Evolutionary conservation across 768 basidiomycete species (phyloP).

Genomic region (Leccinellum rugosiceps): DNA sequence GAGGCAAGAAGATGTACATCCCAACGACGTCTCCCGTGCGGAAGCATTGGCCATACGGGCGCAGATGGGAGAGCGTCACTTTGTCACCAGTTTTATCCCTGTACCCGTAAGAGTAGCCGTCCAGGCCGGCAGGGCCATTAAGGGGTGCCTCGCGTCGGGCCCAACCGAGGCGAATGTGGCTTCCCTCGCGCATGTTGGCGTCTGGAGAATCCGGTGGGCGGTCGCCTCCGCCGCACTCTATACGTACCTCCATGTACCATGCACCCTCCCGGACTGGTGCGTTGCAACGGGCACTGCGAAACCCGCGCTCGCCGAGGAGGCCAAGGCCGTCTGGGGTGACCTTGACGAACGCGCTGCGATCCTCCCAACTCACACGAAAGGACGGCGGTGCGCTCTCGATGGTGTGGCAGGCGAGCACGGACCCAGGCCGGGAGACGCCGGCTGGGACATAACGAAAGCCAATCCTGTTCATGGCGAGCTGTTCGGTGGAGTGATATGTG

Average conservation of each 20-base stretch:
- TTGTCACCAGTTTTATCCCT: slow-evolving; percentile 94
- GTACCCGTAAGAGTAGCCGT: slow-evolving; percentile 90
- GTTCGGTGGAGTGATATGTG: slow-evolving; percentile 63
- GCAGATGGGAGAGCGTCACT: slow-evolving; percentile 77
- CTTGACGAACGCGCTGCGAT: slow-evolving; percentile 76
- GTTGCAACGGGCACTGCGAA: slow-evolving; percentile 86
- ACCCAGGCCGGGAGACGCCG: slow-evolving; percentile 61
- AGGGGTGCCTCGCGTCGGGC: slow-evolving; percentile 90
- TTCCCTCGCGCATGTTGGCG: slow-evolving; percentile 54
- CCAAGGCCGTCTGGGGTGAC: slow-evolving; percentile 77
- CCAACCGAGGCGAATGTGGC: slow-evolving; percentile 90
- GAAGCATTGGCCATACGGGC: slow-evolving; percentile 72
- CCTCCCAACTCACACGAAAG: slow-evolving; percentile 86
- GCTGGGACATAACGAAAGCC: slow-evolving; percentile 81
- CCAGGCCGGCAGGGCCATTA: slow-evolving; percentile 89
- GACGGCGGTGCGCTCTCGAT: slow-evolving; percentile 74
- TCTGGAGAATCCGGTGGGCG: slow-evolving; percentile 39
- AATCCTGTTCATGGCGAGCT: slow-evolving; percentile 68
- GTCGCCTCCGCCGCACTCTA: slow-evolving; percentile 73
- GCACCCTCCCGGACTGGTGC: slow-evolving; percentile 84
- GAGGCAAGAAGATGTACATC: slow-evolving; percentile 88
- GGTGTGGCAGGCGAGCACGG: slow-evolving; percentile 63
- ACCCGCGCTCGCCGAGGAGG: slow-evolving; percentile 82
- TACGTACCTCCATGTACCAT: slow-evolving; percentile 92
- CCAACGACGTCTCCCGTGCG: slow-evolving; percentile 86